These are phyloP conservation scores for Glutinoglossum americanum DNA, from an alignment of 495 filamentous ascomycete species.

Conservation along the genomic window DNA sequence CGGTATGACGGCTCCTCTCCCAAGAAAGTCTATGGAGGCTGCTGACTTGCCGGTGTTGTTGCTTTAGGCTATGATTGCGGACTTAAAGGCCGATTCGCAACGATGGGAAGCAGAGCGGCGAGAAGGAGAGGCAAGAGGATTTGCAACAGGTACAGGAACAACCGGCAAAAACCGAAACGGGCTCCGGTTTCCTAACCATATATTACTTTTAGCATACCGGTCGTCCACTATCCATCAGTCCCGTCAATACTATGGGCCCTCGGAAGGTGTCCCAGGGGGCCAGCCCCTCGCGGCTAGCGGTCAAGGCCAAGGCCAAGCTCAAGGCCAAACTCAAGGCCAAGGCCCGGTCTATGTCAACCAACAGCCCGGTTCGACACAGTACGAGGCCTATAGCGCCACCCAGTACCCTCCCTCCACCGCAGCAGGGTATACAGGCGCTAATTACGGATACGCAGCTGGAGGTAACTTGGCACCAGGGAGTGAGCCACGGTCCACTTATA, in stretches of 20 bases:
- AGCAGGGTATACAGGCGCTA: not conserved
- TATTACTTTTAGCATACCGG: not conserved
- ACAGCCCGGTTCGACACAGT: no score
- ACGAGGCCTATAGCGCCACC: no score
- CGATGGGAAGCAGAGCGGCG: conserved; percentile 37
- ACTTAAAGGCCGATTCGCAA: conserved; percentile 61
- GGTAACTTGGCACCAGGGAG: not conserved
- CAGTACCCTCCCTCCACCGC: not conserved
- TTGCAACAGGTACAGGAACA: not conserved
- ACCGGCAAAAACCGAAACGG: not conserved
- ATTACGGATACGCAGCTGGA: not conserved
- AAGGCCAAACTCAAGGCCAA: no score
- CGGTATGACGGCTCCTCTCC: conserved; percentile 34
- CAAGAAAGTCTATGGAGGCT: conserved; percentile 10
- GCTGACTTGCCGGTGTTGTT: not conserved
- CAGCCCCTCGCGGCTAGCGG: not conserved
- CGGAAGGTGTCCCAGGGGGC: not conserved
- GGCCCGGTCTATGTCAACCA: not conserved
- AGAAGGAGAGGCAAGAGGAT: not conserved
- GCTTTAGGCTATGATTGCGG: conserved; percentile 63
- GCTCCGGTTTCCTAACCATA: not conserved
- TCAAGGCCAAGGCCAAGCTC: no score
- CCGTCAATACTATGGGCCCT: not conserved
- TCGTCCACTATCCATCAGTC: not conserved
- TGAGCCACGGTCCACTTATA: not conserved